Conservation (phyloP, 2,329 filamentous ascomycete genomes). For the Chaetomiaceae sp. region DNA sequence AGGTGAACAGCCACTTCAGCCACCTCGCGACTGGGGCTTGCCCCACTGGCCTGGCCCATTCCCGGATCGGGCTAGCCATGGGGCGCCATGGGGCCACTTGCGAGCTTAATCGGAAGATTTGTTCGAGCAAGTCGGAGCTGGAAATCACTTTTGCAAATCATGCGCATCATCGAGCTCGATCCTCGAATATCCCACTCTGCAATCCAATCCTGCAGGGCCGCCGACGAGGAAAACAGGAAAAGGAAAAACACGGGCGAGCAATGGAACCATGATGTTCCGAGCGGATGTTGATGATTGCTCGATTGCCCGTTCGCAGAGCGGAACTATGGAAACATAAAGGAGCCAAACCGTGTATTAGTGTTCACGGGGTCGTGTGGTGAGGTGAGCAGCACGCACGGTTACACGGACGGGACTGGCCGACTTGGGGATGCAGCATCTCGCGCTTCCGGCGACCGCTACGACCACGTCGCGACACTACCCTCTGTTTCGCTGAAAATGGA, state of each 20-base stretch:
- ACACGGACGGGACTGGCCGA: too few relatives aligned
- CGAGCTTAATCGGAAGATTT: slow-evolving; percentile 14
- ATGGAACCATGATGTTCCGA: slow-evolving; percentile 1
- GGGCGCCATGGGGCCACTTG: slow-evolving; percentile 15
- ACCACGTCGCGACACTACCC: too few relatives aligned
- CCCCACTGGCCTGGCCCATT: neutral
- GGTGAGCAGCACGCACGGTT: too few relatives aligned
- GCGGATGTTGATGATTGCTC: neutral
- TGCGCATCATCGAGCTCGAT: slow-evolving; percentile 5
- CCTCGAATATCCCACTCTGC: neutral
- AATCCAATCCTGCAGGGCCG: too few relatives aligned
- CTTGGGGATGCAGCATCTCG: too few relatives aligned
- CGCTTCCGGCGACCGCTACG: too few relatives aligned
- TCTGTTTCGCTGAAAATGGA: too few relatives aligned
- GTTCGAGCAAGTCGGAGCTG: slow-evolving; percentile 6
- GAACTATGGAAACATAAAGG: too few relatives aligned
- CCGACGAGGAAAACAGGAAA: neutral
- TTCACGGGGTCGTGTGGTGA: too few relatives aligned
- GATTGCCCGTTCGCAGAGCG: too few relatives aligned
- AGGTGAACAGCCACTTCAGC: too few relatives aligned
- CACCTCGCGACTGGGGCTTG: neutral
- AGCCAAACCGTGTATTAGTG: too few relatives aligned
- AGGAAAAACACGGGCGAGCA: neutral
- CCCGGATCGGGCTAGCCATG: slow-evolving; percentile 1
- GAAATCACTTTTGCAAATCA: slow-evolving; percentile 9